A percentile compares a stretch with the other conserved stretches of the same genome.
Evolutionary conservation across 768 basidiomycete genomes (phyloP).

Genomic region (Xanthoconium stramineum): DNA sequence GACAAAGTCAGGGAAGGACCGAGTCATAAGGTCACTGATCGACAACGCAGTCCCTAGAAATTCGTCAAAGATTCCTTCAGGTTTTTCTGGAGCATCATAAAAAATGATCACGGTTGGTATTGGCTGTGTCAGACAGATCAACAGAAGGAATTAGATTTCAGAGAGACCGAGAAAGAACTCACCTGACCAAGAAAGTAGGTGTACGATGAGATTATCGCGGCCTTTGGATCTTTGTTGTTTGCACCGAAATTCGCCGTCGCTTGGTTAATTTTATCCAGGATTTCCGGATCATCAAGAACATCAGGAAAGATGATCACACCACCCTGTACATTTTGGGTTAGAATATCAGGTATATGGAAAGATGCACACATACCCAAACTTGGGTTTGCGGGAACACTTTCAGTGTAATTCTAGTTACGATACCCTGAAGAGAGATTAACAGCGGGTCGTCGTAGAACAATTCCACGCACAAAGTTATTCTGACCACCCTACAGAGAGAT

Average conservation of each 20-base stretch:
- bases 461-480: slow-evolving; percentile 52
- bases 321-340: slow-evolving; percentile 35
- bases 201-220: slow-evolving; percentile 41
- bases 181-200: slow-evolving; percentile 21
- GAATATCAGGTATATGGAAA: not conserved
- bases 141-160: not conserved
- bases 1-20: slow-evolving; percentile 17
- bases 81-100: slow-evolving; percentile 44
- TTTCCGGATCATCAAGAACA: not conserved
- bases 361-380: slow-evolving; percentile 52
- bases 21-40: slow-evolving; percentile 1
- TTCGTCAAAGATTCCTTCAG: slow-evolving; percentile 19
- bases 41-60: slow-evolving; percentile 21
- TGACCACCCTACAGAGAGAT: slow-evolving; percentile 45
- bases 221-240: slow-evolving; percentile 22
- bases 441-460: not conserved
- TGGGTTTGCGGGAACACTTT: slow-evolving; percentile 50
- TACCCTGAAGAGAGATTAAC: slow-evolving; percentile 36
- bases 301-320: slow-evolving; percentile 39
- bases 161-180: too few relatives aligned
- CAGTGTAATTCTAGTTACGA: slow-evolving; percentile 57
- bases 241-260: slow-evolving; percentile 23
- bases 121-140: not conserved
- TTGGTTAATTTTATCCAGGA: slow-evolving; percentile 10
- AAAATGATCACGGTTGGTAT: slow-evolving; percentile 37